Conservation (phyloP, 129 eudicot species). For the Artemisia tridentata region DNA sequence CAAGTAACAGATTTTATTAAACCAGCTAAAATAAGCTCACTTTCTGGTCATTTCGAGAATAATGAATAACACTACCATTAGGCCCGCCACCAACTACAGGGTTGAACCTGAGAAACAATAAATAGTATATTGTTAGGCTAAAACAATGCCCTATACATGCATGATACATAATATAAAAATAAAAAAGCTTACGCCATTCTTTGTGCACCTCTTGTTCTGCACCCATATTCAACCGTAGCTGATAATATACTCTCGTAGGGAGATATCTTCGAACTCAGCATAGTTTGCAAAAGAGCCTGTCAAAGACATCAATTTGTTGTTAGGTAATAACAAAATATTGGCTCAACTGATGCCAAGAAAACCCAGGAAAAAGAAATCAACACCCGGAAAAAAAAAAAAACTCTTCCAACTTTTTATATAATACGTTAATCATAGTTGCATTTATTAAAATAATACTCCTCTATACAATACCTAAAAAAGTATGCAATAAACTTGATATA, state of each 20-base stretch:
- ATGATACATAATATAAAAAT: neutral
- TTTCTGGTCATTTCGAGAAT: constrained; percentile 91
- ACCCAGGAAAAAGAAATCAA: too few relatives aligned
- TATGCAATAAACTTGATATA: neutral
- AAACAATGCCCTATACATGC: neutral
- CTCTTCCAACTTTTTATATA: too few relatives aligned
- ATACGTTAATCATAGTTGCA: too few relatives aligned
- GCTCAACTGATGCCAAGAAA: too few relatives aligned
- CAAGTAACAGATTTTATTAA: constrained; percentile 14
- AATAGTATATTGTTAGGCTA: constrained; percentile 3
- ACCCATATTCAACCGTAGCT: constrained; percentile 91
- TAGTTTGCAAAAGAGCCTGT: constrained; percentile 83
- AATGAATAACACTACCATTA: constrained; percentile 92
- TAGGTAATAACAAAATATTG: constrained; percentile 7
- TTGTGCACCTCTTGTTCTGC: constrained; percentile 90
- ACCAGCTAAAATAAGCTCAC: constrained; percentile 45
- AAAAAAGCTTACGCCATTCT: constrained; percentile 85
- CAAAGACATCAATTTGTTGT: constrained; percentile 17
- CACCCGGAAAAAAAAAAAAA: too few relatives aligned
- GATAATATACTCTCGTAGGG: constrained; percentile 74
- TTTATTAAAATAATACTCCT: too few relatives aligned
- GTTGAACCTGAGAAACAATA: constrained; percentile 57
- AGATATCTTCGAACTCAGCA: constrained; percentile 63
- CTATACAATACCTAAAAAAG: neutral
- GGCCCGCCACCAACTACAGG: constrained; percentile 99